phyloP scores from a whole-genome alignment of 2,329 filamentous ascomycete species.

The Phoma sp. region DNA sequence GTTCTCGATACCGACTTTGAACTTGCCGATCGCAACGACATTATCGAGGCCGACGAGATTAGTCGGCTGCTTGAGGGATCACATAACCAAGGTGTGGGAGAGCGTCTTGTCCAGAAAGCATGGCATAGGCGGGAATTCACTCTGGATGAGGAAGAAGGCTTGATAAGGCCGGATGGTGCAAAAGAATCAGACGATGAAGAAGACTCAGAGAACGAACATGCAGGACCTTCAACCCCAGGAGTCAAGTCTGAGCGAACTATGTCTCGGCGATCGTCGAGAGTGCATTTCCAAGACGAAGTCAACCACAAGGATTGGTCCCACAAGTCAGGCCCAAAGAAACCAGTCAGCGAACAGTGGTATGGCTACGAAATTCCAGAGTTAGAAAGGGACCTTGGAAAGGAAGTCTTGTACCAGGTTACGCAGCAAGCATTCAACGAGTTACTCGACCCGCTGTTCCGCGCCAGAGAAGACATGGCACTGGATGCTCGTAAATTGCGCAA shows the following conservation, averaged over 20 bases:
- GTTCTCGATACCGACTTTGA: slow-evolving; percentile 36
- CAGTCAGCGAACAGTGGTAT: slow-evolving; percentile 73
- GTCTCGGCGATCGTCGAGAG: slow-evolving; percentile 80
- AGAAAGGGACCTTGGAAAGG: slow-evolving; percentile 82
- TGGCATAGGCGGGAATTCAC: slow-evolving; percentile 84
- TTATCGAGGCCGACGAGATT: slow-evolving; percentile 22
- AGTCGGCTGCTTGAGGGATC: slow-evolving; percentile 13
- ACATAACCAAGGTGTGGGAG: slow-evolving; percentile 9
- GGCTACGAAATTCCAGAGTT: slow-evolving; percentile 80
- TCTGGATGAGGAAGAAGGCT: slow-evolving; percentile 83
- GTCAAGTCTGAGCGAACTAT: slow-evolving; percentile 39
- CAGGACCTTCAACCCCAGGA: slow-evolving; percentile 15
- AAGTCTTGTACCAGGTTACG: slow-evolving; percentile 89
- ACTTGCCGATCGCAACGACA: slow-evolving; percentile 24
- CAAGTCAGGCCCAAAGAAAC: slow-evolving; percentile 74
- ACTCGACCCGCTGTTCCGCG: slow-evolving; percentile 83
- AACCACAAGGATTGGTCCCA: slow-evolving; percentile 77
- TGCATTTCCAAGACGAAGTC: slow-evolving; percentile 75
- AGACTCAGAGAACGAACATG: background rate
- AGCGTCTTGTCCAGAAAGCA: slow-evolving; percentile 62
- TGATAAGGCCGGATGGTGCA: slow-evolving; percentile 40
- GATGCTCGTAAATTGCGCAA: slow-evolving; percentile 59
- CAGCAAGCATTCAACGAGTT: slow-evolving; percentile 94
- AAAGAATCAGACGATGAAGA: slow-evolving; percentile 19
- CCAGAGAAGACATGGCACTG: slow-evolving; percentile 78